A percentile compares a stretch with the other conserved stretches of the same genome.
phyloP scores from a whole-genome alignment of 495 filamentous ascomycete species.

The Penicillium pancosmium region DNA sequence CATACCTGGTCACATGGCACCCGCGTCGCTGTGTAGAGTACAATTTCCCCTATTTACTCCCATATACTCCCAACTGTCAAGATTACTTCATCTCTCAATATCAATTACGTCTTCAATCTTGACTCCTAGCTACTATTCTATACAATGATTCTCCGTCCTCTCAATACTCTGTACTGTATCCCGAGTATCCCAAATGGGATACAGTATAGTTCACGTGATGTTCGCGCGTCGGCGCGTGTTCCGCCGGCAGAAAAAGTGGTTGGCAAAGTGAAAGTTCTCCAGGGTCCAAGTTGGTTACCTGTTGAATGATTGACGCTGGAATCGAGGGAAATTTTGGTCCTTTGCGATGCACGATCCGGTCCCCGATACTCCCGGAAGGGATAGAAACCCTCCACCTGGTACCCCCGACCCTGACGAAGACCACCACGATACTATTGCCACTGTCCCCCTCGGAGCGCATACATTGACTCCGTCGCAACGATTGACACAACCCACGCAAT shows the following conservation, averaged over 20 bases:
- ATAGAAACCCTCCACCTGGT: conserved; percentile 45
- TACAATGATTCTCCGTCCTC: too few species aligned
- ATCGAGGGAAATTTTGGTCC: conserved; percentile 3
- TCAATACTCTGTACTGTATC: too few species aligned
- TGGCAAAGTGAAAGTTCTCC: not conserved
- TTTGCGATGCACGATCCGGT: conserved; percentile 44
- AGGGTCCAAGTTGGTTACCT: not conserved
- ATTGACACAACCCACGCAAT: conserved; percentile 74
- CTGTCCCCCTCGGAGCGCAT: conserved; percentile 54
- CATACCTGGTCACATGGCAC: conserved; percentile 16
- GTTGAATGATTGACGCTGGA: conserved; percentile 12
- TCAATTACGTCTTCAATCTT: too few species aligned
- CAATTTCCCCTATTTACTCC: too few species aligned
- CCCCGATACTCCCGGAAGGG: conserved; percentile 51
- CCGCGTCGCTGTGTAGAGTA: too few species aligned
- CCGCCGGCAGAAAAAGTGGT: conserved; percentile 35
- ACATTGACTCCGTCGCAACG: conserved; percentile 43
- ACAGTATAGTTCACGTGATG: conserved; percentile 29
- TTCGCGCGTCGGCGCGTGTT: conserved; percentile 27
- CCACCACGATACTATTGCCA: conserved; percentile 61
- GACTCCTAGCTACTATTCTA: too few species aligned
- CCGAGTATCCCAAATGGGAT: not conserved
- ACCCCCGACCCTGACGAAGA: conserved; percentile 37
- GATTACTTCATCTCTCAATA: not conserved
- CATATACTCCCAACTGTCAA: too few species aligned